Conservation (phyloP, 225 moss, liverwort and hornwort species). For the Sphagnum tenellum region DNA sequence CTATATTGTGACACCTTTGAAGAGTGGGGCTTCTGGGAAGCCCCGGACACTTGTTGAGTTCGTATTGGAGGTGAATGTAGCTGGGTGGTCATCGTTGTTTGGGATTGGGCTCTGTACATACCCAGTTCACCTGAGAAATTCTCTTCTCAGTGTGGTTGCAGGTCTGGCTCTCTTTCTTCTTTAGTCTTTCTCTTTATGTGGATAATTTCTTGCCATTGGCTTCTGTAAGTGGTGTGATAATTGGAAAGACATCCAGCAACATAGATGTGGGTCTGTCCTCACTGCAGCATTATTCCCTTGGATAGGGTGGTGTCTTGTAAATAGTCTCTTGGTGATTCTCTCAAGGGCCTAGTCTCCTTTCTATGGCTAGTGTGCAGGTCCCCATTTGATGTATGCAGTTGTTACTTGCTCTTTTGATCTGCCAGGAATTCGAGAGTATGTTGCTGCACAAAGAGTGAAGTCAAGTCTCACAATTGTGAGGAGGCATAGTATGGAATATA, state of each 20-base stretch:
- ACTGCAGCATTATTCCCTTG: no score
- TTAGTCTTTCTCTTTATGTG: background rate
- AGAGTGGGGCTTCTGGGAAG: constrained; percentile 37
- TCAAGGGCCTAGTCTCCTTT: no score
- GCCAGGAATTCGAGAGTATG: constrained; percentile 61
- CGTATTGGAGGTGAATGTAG: constrained; percentile 62
- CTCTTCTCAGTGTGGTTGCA: constrained; percentile 56
- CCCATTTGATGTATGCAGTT: no score
- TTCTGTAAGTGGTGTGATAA: background rate
- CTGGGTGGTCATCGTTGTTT: constrained; percentile 69
- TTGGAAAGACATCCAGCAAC: no score
- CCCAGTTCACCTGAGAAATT: constrained; percentile 52
- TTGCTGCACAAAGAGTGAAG: constrained; percentile 63
- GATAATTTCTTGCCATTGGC: background rate
- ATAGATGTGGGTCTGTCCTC: no score
- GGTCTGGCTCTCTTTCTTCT: constrained; percentile 21
- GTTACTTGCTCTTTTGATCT: constrained; percentile 3
- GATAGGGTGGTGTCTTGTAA: no score
- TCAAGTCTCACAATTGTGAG: constrained; percentile 53
- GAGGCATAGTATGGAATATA: constrained; percentile 46
- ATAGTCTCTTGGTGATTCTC: no score
- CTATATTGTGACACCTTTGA: constrained; percentile 61
- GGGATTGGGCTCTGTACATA: constrained; percentile 52
- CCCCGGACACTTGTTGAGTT: constrained; percentile 51
- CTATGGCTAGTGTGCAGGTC: no score